phyloP scores from a whole-genome alignment of 768 basidiomycete genomes.

The Mycena belliarum region DNA sequence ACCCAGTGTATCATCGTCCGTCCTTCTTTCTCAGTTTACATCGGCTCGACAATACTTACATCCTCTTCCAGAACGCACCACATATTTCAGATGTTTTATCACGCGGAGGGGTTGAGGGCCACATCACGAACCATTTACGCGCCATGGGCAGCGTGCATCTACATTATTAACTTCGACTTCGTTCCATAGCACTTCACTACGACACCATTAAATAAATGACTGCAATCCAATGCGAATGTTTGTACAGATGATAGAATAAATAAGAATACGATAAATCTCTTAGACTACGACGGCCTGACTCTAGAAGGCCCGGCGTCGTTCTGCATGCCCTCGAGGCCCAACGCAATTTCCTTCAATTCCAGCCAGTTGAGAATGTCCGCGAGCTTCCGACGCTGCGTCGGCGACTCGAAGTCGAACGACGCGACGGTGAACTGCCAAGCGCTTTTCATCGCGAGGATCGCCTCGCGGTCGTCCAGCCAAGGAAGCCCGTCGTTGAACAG shows the following conservation, averaged over 20 bases:
- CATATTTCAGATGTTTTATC: not conserved
- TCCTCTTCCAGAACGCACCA: not conserved
- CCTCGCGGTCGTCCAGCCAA: conserved; percentile 12
- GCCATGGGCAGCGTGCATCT: conserved; percentile 5
- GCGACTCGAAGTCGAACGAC: not conserved
- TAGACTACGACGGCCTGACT: not conserved
- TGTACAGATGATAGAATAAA: not conserved
- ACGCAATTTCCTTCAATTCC: conserved; percentile 3
- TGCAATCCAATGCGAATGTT: not conserved
- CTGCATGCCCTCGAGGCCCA: not conserved
- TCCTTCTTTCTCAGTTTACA: not conserved
- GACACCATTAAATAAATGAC: not conserved
- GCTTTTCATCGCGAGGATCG: not conserved
- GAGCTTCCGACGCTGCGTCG: conserved; percentile 1
- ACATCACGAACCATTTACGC: conserved; percentile 3
- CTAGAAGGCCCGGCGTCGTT: not conserved
- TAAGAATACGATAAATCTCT: not conserved
- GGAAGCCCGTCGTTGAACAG: conserved; percentile 15
- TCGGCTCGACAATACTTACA: too few species aligned
- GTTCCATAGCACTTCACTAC: conserved; percentile 13
- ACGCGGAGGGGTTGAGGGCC: not conserved
- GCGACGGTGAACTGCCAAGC: not conserved
- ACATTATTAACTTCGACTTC: conserved; percentile 19
- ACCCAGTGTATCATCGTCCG: not conserved
- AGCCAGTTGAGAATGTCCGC: conserved; percentile 17